Evolutionary conservation across 2,329 filamentous ascomycete genomes (phyloP).

Genomic region (Claviceps humidiphila): DNA sequence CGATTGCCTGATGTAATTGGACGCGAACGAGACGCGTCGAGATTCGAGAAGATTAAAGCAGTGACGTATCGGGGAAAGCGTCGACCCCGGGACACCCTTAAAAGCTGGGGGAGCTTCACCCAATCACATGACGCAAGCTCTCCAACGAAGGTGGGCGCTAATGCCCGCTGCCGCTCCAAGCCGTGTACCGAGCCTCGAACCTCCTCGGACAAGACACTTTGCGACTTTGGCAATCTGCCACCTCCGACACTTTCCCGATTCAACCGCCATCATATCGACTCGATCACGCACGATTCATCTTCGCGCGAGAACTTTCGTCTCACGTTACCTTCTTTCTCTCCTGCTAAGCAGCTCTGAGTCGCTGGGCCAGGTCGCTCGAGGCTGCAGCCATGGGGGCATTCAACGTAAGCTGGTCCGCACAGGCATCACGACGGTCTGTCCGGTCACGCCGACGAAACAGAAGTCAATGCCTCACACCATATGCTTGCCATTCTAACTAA

Average conservation of each 20-base stretch:
- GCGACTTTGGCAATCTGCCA: background rate
- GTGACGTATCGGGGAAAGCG: background rate
- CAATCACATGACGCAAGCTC: slow-evolving; percentile 2
- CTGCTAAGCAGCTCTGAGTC: background rate
- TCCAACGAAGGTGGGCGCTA: background rate
- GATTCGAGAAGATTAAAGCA: background rate
- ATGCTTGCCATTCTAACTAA: background rate
- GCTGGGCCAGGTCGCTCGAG: slow-evolving; percentile 6
- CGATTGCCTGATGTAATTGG: background rate
- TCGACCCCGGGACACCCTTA: background rate
- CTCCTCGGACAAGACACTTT: background rate
- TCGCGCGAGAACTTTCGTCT: background rate
- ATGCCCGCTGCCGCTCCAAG: no score
- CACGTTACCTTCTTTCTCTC: background rate
- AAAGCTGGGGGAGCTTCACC: background rate
- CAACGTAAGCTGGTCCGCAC: slow-evolving; percentile 20
- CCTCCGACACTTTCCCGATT: background rate
- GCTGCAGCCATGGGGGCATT: slow-evolving; percentile 24
- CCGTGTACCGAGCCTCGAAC: no score
- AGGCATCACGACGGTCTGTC: no score
- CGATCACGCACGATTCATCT: background rate
- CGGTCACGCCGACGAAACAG: no score
- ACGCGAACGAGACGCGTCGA: slow-evolving; percentile 2
- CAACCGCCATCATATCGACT: background rate
- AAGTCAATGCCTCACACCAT: no score